These are phyloP conservation scores for Eucalyptus brandiana DNA, from an alignment of 345 rosid genomes.

Conservation along the genomic window DNA sequence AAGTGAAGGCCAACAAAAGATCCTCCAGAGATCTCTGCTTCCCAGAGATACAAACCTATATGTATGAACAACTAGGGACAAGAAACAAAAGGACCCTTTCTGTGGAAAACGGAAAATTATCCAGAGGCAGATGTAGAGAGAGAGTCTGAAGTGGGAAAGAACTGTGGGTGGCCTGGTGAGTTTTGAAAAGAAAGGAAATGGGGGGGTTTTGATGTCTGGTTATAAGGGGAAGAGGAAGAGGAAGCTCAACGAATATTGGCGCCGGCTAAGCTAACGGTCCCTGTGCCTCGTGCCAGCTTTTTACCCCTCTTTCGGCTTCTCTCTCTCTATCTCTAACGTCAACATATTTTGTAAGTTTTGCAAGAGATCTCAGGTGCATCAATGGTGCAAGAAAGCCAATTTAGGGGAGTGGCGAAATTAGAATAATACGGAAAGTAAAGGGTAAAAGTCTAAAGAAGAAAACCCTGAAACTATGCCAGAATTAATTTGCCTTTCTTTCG, in stretches of 20 bases:
- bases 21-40: neutral
- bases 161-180: neutral
- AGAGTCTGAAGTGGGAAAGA: neutral
- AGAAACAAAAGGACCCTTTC: neutral
- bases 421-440: neutral
- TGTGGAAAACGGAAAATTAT: neutral
- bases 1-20: neutral
- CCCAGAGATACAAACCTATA: neutral
- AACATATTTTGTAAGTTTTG: neutral
- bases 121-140: neutral
- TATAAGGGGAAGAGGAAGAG: conserved; percentile 1
- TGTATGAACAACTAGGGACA: neutral
- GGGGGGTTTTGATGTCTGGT: neutral
- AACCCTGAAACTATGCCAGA: neutral
- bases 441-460: neutral
- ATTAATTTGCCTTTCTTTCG: neutral
- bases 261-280: conserved; percentile 42
- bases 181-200: conserved; percentile 4
- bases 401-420: neutral
- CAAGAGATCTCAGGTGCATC: neutral
- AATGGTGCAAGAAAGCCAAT: neutral
- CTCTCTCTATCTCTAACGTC: neutral
- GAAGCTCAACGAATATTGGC: conserved; percentile 32
- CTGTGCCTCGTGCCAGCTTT: conserved; percentile 18
- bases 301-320: neutral